A percentile compares a stretch with the other conserved stretches of the same genome.
Evolutionary conservation across 1,284 basidiomycete genomes (phyloP).

Genomic region (Hemileia vastatrix): DNA sequence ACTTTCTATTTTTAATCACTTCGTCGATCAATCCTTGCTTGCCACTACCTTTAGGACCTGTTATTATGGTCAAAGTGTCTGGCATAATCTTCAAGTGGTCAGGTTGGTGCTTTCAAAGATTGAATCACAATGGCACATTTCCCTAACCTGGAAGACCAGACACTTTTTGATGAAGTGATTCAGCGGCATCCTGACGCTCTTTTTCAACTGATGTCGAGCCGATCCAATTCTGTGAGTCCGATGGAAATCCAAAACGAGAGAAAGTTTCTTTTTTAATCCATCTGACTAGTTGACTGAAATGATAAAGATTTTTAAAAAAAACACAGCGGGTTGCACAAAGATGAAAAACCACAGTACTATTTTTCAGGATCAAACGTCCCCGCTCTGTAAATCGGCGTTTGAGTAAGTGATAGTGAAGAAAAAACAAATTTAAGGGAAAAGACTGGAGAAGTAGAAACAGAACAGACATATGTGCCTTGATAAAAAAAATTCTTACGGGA

Average conservation of each 20-base stretch:
- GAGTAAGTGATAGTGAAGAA: no score
- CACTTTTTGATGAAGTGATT: conserved; percentile 51
- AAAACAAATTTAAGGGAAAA: conserved; percentile 33
- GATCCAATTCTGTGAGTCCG: conserved; percentile 22
- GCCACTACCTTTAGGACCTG: conserved; percentile 85
- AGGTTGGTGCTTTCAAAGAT: conserved; percentile 5
- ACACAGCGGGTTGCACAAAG: not conserved
- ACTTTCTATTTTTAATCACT: conserved; percentile 41
- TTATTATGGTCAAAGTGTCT: conserved; percentile 57
- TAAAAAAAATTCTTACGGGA: conserved; percentile 73
- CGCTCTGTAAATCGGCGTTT: not conserved
- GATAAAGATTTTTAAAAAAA: not conserved
- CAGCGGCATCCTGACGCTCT: conserved; percentile 5
- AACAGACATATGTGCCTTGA: conserved; percentile 69
- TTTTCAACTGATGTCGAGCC: conserved; percentile 13
- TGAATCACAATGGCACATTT: not conserved
- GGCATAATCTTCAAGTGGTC: conserved; percentile 40
- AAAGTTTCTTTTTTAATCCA: conserved; percentile 41
- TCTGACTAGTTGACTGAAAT: conserved; percentile 20
- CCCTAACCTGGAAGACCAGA: conserved; percentile 43
- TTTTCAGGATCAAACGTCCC: conserved; percentile 8
- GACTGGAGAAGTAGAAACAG: conserved; percentile 56
- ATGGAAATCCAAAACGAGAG: conserved; percentile 25
- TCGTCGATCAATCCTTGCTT: conserved; percentile 63
- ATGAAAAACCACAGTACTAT: not conserved